A percentile compares a stretch with the other conserved stretches of the same genome.
phyloP scores from a whole-genome alignment of 805 yeast species.

The Diddensiella caesifluorescens region DNA sequence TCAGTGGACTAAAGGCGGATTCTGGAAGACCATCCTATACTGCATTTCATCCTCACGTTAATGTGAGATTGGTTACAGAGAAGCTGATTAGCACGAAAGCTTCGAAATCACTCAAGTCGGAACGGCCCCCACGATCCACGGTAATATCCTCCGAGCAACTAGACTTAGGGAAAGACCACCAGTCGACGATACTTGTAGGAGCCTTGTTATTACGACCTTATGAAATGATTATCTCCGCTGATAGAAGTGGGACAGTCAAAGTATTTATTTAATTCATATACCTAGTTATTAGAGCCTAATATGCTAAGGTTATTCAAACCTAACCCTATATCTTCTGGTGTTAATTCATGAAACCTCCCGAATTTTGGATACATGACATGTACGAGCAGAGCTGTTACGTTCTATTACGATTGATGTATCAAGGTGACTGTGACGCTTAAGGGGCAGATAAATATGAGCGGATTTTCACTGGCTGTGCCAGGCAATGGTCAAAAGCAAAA shows the following conservation, averaged over 20 bases:
- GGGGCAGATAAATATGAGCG: conserved; percentile 10
- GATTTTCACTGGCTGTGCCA: conserved; percentile 3
- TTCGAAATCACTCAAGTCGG: conserved; percentile 6
- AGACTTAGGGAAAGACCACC: conserved; percentile 41
- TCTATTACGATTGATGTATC: no score
- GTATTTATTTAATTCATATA: conserved; percentile 43
- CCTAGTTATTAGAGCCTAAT: no score
- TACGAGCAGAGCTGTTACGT: no score
- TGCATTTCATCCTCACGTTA: conserved; percentile 32
- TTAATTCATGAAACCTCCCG: no score
- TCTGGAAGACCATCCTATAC: conserved; percentile 19
- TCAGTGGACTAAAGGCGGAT: conserved; percentile 31
- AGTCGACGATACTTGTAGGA: conserved; percentile 48
- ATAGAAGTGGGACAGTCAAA: conserved; percentile 60
- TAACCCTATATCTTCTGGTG: no score
- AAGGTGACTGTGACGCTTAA: no score
- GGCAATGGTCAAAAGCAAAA: conserved; percentile 6
- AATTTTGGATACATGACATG: no score
- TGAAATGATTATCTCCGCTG: conserved; percentile 59
- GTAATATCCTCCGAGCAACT: conserved; percentile 42
- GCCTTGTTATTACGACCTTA: conserved; percentile 45
- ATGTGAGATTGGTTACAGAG: conserved; percentile 41
- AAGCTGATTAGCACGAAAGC: conserved; percentile 14
- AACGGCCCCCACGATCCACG: conserved; percentile 30
- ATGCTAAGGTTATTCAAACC: no score